Evolutionary conservation across 306 rosid species (phyloP).

Genomic region (Lagenaria siceraria): DNA sequence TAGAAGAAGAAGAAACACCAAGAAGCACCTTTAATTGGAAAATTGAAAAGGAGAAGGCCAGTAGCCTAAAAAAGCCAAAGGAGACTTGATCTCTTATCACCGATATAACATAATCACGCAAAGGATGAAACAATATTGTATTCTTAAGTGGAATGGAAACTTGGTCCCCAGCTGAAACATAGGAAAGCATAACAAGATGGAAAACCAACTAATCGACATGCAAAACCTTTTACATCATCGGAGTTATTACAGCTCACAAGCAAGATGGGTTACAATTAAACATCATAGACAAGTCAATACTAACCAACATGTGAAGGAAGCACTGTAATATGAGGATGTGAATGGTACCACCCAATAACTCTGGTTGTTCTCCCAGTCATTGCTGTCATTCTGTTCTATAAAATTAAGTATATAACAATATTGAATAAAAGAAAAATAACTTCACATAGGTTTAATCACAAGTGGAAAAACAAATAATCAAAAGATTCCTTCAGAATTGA

Average conservation of each 20-base stretch:
- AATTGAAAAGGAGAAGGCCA: not conserved
- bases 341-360: constrained; percentile 99
- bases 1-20: not conserved
- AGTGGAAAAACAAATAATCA: not conserved
- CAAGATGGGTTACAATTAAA: not conserved
- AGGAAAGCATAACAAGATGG: not conserved
- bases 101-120: not conserved
- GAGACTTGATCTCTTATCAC: not conserved
- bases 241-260: not conserved
- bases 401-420: constrained; percentile 39
- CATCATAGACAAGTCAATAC: constrained; percentile 10
- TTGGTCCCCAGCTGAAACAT: not conserved
- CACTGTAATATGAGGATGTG: constrained; percentile 98
- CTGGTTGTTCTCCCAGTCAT: constrained; percentile 71
- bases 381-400: constrained; percentile 52
- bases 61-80: not conserved
- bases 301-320: constrained; percentile 96
- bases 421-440: not conserved
- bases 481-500: not conserved
- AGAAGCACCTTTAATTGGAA: not conserved
- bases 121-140: not conserved
- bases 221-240: not conserved
- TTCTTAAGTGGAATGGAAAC: not conserved
- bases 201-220: not conserved
- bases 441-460: not conserved